These are phyloP conservation scores for Penstemon newberryi DNA, from an alignment of 257 asterid genomes.

Conservation along the genomic window DNA sequence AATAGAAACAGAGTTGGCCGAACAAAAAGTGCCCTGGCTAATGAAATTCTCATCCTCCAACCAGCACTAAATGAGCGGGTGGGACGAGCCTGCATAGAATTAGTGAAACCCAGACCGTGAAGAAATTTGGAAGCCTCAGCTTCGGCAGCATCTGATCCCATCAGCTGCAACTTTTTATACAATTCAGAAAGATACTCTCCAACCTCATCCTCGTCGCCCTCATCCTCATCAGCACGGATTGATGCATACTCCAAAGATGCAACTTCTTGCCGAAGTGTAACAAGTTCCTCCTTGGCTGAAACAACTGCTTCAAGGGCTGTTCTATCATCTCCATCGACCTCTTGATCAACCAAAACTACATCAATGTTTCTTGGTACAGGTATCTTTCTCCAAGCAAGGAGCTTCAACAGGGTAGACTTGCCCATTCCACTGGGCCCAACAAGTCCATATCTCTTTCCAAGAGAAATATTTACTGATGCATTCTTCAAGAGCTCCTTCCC, in stretches of 20 bases:
- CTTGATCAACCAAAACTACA: constrained; percentile 61
- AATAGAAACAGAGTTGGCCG: constrained; percentile 64
- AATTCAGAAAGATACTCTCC: constrained; percentile 59
- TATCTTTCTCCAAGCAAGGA: constrained; percentile 59
- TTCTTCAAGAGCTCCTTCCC: constrained; percentile 64
- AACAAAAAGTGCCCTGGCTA: constrained; percentile 70
- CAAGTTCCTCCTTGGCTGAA: constrained; percentile 63
- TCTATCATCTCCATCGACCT: constrained; percentile 57
- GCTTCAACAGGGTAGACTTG: constrained; percentile 62
- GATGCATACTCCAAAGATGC: constrained; percentile 40
- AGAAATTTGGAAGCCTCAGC: constrained; percentile 72
- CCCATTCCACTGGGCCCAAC: constrained; percentile 77
- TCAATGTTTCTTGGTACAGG: constrained; percentile 63
- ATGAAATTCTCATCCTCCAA: constrained; percentile 75
- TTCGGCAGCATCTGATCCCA: constrained; percentile 77
- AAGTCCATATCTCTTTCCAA: constrained; percentile 68
- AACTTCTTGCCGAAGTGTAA: constrained; percentile 56
- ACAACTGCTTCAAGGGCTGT: constrained; percentile 61
- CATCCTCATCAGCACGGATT: constrained; percentile 31
- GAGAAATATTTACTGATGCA: constrained; percentile 55
- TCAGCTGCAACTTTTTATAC: constrained; percentile 57
- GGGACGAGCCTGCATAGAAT: constrained; percentile 59
- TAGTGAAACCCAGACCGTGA: constrained; percentile 71
- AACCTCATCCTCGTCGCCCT: constrained; percentile 47
- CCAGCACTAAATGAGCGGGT: constrained; percentile 72